Conservation (phyloP, 176 grass and related monocot genomes). For the Paspalum notatum region DNA sequence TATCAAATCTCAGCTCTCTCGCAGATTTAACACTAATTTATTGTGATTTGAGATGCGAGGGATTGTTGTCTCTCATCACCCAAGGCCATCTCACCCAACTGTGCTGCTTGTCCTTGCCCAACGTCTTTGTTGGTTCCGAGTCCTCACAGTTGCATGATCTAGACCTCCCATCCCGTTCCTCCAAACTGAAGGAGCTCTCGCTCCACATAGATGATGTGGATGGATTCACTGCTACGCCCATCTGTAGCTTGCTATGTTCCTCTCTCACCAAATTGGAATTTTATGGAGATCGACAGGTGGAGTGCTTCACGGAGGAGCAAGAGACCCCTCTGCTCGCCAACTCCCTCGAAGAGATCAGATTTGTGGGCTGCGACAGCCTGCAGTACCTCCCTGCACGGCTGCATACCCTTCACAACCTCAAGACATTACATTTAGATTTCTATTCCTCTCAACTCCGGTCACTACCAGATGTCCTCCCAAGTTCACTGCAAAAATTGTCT, state of each 20-base stretch:
- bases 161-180: neutral
- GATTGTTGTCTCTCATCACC: neutral
- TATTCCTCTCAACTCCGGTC: neutral
- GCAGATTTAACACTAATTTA: accelerated
- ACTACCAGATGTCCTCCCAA: neutral
- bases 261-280: neutral
- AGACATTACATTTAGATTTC: neutral
- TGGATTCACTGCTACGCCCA: neutral
- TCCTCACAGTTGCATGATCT: neutral
- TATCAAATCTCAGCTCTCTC: conserved; percentile 31
- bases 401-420: neutral
- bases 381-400: neutral
- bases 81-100: neutral
- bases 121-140: neutral
- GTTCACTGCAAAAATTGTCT: neutral
- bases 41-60: neutral
- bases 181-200: neutral
- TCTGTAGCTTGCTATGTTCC: neutral
- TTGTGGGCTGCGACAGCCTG: neutral
- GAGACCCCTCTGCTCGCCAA: neutral
- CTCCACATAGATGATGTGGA: neutral
- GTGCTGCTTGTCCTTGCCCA: accelerated
- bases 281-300: neutral
- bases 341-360: neutral
- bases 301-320: neutral